Conservation (phyloP, 202 grass and related monocot species). For the Panicum hallii region DNA sequence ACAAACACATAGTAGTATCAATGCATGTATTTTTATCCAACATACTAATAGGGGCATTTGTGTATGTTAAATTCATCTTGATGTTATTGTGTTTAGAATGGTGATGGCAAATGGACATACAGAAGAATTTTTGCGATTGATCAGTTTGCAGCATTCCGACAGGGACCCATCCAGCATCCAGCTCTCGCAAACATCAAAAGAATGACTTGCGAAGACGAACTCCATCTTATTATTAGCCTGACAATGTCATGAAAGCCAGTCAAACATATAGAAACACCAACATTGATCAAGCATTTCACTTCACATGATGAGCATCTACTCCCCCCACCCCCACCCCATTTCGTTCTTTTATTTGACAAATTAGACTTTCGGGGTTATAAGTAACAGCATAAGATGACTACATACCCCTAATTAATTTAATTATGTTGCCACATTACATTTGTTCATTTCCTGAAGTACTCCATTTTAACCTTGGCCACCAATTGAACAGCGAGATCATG, state of each 20-base stretch:
- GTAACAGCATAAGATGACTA: no score
- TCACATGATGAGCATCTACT: not conserved
- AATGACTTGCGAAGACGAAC: conserved; percentile 68
- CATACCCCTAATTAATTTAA: no score
- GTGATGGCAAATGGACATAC: conserved; percentile 45
- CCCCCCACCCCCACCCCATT: no score
- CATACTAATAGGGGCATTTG: not conserved
- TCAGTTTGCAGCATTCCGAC: conserved; percentile 65
- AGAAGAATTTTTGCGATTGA: conserved; percentile 78
- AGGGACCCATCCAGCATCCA: conserved; percentile 90
- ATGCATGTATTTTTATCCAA: not conserved
- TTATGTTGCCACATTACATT: no score
- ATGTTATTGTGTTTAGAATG: conserved; percentile 17
- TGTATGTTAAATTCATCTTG: conserved; percentile 14
- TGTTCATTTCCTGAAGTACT: no score
- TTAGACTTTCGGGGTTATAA: not conserved
- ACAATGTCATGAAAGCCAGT: conserved; percentile 26
- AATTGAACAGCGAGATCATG: no score
- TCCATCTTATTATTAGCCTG: conserved; percentile 89
- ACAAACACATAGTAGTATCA: not conserved
- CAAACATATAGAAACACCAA: conserved; percentile 40
- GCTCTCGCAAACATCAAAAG: conserved; percentile 81
- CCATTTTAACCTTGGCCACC: no score
- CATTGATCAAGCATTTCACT: conserved; percentile 12
- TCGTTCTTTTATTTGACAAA: not conserved